Base-by-base conservation (phyloP, 768 basidiomycete species). In the Mycena olivaceomarginata region DNA sequence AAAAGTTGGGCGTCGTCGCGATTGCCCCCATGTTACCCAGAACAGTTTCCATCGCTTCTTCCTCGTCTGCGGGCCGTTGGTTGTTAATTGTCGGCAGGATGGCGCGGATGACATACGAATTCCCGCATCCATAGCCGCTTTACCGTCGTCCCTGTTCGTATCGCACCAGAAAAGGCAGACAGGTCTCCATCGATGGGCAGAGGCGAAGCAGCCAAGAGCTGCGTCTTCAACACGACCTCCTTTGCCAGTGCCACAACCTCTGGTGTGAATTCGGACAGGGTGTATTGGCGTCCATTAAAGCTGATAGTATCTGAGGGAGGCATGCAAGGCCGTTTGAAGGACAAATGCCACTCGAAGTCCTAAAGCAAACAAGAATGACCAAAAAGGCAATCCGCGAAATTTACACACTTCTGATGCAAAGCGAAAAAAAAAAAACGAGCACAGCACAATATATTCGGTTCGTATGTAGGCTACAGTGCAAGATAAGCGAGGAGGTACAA, bases 231-330 rank as follows among this genome's bases (percentile, higher is more conserved):
- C 12, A 57, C 77, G 39, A 77, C 67, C 68, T 43, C 18, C 22
- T 77, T 25, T 8, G 72, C 77, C 10, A 78, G 31, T 40, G 15
- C 11, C 9, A 74, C 40, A 7, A 63, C 13, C 46, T 74, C 72
- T 4, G 68, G 57, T 25, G 67, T 5, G 20, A 74, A 10, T 46
- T 74, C 77, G n/a, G 72, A 18, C 22, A 66, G 6, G 11, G 70
- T 74, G 22, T 77, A 77, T 8, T 67, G 18, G n/a, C 60, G 71
- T 20, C 77, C 73, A 66, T 78, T 78, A 56, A 74, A 65, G 46
- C 53, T 66, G 56, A 70, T 45, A 18, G 59, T 51, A 37, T 74
- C 60, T 13, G 60, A 72, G 15, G 65, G 10, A 6, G 53, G 37
- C 63, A 60, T 65, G 41, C 25, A 25, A 2, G n/a, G n/a, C 31